Conservation (phyloP, 495 filamentous ascomycete genomes). For the Aspergillus cristatus region DNA sequence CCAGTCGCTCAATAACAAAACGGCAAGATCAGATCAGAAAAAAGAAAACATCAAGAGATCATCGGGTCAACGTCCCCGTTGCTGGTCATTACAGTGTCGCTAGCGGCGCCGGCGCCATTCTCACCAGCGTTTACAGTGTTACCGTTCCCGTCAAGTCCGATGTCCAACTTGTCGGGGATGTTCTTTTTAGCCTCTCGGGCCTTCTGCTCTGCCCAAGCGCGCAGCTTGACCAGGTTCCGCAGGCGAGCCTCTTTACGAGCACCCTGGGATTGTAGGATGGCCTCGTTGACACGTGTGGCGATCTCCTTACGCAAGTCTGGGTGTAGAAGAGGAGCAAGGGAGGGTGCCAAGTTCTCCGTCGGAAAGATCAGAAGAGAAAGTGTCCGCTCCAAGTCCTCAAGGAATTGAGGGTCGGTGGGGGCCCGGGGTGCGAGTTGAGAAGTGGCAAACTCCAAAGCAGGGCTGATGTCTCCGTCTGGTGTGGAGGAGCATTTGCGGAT, state of each 20-base stretch:
- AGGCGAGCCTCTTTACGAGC: conserved; percentile 72
- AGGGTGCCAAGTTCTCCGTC: conserved; percentile 62
- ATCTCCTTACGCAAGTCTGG: conserved; percentile 75
- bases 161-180: conserved; percentile 59
- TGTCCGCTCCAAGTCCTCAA: conserved; percentile 82
- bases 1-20: conserved; percentile 8
- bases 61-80: conserved; percentile 49
- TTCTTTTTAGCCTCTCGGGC: conserved; percentile 65
- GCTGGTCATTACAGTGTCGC: conserved; percentile 37
- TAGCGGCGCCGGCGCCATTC: conserved; percentile 19
- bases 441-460: conserved; percentile 80
- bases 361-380: conserved; percentile 90
- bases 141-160: conserved; percentile 47
- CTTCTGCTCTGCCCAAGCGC: conserved; percentile 76
- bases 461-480: conserved; percentile 63
- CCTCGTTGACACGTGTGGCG: conserved; percentile 76
- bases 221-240: conserved; percentile 64
- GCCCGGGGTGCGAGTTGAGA: conserved; percentile 80
- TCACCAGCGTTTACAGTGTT: conserved; percentile 9
- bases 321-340: conserved; percentile 65
- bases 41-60: conserved; percentile 35
- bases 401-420: conserved; percentile 67
- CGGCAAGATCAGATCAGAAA: neutral
- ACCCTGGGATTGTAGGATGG: conserved; percentile 64
- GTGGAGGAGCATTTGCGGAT: conserved; percentile 64